These are phyloP conservation scores for Diaporthe sp. DNA, from an alignment of 2,329 filamentous ascomycete species.

Conservation along the genomic window DNA sequence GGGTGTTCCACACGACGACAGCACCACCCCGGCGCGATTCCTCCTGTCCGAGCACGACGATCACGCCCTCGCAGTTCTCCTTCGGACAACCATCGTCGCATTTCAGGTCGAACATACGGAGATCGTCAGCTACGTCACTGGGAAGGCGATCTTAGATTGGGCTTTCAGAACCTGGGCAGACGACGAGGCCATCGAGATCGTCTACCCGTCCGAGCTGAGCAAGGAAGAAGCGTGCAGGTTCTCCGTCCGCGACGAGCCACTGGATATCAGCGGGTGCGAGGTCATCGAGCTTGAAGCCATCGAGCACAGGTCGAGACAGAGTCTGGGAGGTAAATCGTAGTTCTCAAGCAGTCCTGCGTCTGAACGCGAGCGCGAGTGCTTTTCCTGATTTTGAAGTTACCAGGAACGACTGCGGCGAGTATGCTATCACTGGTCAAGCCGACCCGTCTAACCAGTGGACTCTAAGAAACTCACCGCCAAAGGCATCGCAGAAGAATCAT, in stretches of 20 bases:
- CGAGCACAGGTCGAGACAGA: not conserved
- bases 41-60: not conserved
- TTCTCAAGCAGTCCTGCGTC: not conserved
- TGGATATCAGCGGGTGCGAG: not conserved
- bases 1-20: not conserved
- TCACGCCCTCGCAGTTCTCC: not conserved
- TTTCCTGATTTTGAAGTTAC: too few relatives aligned
- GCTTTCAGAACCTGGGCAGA: not conserved
- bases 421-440: not conserved
- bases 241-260: not conserved
- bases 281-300: not conserved
- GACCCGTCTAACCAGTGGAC: not conserved
- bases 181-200: not conserved
- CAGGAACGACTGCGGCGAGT: not conserved
- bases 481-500: not conserved
- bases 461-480: not conserved
- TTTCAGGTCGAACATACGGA: not conserved
- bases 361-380: not conserved
- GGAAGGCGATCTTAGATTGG: not conserved
- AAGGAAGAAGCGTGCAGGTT: not conserved
- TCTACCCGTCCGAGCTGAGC: slow-evolving; percentile 1
- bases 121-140: not conserved
- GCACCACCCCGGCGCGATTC: not conserved
- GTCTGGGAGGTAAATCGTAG: too few relatives aligned
- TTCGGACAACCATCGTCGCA: not conserved